phyloP scores from a whole-genome alignment of 2,329 filamentous ascomycete species.

The Botrytis galanthina region DNA sequence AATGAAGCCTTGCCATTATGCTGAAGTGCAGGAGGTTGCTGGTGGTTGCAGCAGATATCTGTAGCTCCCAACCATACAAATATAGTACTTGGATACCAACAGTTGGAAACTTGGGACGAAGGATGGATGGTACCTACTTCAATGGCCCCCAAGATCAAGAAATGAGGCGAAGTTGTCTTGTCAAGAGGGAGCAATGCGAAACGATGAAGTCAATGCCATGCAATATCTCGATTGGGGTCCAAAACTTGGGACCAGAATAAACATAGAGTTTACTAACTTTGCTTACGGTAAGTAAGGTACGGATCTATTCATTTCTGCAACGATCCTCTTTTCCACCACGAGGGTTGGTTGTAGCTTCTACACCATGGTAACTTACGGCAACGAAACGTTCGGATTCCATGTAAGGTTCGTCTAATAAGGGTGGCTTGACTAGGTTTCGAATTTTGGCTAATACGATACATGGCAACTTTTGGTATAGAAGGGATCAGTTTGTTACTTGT shows the following conservation, averaged over 20 bases:
- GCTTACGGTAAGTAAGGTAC: not conserved
- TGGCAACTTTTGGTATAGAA: conserved; percentile 3
- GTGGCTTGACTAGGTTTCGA: conserved; percentile 12
- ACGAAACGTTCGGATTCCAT: conserved; percentile 1
- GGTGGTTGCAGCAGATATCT: conserved; percentile 11
- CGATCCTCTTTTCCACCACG: conserved; percentile 11
- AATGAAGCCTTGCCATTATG: conserved; percentile 14
- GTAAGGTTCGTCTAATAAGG: not conserved
- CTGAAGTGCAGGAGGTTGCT: conserved; percentile 14
- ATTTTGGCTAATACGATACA: conserved; percentile 15
- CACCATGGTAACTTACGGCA: conserved; percentile 6
- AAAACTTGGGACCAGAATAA: not conserved
- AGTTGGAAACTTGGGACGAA: conserved; percentile 19
- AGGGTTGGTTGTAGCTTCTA: conserved; percentile 9
- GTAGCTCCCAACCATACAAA: conserved; percentile 3
- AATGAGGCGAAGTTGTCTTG: conserved; percentile 11
- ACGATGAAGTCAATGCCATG: conserved; percentile 11
- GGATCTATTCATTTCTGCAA: conserved; percentile 14
- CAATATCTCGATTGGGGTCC: conserved; percentile 10
- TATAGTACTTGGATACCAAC: conserved; percentile 7
- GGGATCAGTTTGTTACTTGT: conserved; percentile 1
- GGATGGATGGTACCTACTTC: not conserved
- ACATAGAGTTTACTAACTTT: not conserved
- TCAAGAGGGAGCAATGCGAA: not conserved
- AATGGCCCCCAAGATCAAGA: conserved; percentile 1